Conservation (phyloP, 495 filamentous ascomycete species). For the Talaromyces stipitatus region DNA sequence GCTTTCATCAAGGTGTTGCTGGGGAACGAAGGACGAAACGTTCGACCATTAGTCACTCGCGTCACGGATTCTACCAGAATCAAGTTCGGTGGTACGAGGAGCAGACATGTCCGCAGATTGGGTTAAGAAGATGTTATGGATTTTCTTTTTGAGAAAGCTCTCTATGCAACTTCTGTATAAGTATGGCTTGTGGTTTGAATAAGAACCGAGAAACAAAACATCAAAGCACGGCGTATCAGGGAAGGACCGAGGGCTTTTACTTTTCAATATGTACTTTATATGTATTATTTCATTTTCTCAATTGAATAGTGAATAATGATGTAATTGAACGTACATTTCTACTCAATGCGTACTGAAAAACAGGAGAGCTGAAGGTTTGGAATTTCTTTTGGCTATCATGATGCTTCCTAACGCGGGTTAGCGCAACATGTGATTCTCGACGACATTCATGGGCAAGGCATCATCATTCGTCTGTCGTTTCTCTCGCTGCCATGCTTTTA, state of each 20-base stretch:
- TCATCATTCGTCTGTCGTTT: background rate
- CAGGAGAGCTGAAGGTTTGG: background rate
- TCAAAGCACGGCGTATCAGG: background rate
- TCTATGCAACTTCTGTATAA: background rate
- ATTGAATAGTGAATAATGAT: background rate
- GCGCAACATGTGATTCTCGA: slow-evolving; percentile 5
- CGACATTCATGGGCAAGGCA: background rate
- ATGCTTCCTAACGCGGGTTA: background rate
- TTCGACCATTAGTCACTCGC: slow-evolving; percentile 62
- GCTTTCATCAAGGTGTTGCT: slow-evolving; percentile 83
- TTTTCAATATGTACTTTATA: background rate
- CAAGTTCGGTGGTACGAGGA: slow-evolving; percentile 94
- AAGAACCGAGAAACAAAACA: background rate
- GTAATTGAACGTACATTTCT: background rate
- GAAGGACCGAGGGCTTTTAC: background rate
- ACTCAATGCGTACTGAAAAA: background rate
- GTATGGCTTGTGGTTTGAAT: background rate
- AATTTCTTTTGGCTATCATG: background rate
- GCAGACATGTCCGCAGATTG: slow-evolving; percentile 71
- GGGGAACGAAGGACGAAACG: slow-evolving; percentile 67
- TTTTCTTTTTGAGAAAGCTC: background rate
- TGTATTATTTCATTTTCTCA: background rate
- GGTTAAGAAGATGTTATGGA: slow-evolving; percentile 38
- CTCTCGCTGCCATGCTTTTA: background rate
- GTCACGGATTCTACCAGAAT: slow-evolving; percentile 79